These are phyloP conservation scores for Chalciporus piperatus DNA, from an alignment of 768 basidiomycete genomes.

Conservation along the genomic window DNA sequence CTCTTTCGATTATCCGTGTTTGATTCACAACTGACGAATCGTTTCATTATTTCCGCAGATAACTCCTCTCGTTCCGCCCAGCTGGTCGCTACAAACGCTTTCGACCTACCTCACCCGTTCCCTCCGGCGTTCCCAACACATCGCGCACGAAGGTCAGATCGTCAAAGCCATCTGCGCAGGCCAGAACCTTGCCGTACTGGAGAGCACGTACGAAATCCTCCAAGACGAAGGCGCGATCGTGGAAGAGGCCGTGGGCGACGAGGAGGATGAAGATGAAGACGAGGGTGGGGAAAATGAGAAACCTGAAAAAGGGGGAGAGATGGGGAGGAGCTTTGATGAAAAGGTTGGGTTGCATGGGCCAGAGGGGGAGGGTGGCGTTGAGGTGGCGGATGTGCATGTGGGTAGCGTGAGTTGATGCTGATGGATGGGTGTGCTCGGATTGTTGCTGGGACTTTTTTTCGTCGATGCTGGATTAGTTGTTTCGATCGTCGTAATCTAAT, in stretches of 20 bases:
- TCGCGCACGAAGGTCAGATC: constrained; percentile 66
- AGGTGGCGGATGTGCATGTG: constrained; percentile 21
- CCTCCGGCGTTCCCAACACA: constrained; percentile 71
- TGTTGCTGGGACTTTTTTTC: not conserved
- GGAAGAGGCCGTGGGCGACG: constrained; percentile 56
- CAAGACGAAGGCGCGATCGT: constrained; percentile 65
- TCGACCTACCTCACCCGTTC: constrained; percentile 79
- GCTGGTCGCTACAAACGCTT: constrained; percentile 73
- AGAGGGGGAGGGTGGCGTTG: constrained; percentile 2
- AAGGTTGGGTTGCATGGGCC: constrained; percentile 35
- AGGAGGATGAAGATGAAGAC: constrained; percentile 32
- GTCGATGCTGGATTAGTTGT: not conserved
- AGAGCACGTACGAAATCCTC: constrained; percentile 53
- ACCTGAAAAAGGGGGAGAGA: constrained; percentile 7
- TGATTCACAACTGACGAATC: not conserved
- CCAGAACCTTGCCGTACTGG: constrained; percentile 74
- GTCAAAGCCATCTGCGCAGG: constrained; percentile 75
- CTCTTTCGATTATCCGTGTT: not conserved
- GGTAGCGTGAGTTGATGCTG: constrained; percentile 2
- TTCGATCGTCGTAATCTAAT: not conserved
- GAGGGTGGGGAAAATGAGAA: constrained; percentile 22
- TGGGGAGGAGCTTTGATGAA: constrained; percentile 38
- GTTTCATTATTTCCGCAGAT: constrained; percentile 39
- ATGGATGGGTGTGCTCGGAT: not conserved
- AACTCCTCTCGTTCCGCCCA: constrained; percentile 61